Evolutionary conservation across 192 early-diverging fungal genomes (phyloP).

Genomic region (Coemansia furcata): DNA sequence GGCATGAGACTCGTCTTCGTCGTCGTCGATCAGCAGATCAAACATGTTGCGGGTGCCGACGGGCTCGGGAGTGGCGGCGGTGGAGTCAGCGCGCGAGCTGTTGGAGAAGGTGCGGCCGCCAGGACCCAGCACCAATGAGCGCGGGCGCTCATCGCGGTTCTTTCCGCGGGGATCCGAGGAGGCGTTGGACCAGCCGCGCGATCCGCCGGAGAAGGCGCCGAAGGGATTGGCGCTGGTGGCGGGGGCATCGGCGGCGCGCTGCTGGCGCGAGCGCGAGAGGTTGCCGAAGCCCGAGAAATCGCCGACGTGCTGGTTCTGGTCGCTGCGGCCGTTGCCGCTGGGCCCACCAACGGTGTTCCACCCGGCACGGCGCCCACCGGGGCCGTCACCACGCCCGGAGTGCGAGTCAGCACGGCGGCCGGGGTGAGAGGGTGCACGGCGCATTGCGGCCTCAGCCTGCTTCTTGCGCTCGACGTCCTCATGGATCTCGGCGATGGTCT

Average conservation of each 20-base stretch:
- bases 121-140: conserved; percentile 18
- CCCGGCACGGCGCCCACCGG: conserved; percentile 53
- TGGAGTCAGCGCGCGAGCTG: conserved; percentile 50
- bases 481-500: conserved; percentile 92
- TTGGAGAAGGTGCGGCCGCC: conserved; percentile 46
- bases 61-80: conserved; percentile 47
- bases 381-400: conserved; percentile 63
- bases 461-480: conserved; percentile 68
- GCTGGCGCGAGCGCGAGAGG: conserved; percentile 57
- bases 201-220: conserved; percentile 51
- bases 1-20: conserved; percentile 35
- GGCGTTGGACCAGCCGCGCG: conserved; percentile 30
- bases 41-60: conserved; percentile 52
- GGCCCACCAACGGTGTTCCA: conserved; percentile 68
- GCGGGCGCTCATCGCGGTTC: conserved; percentile 32
- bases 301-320: conserved; percentile 59
- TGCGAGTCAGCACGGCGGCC: conserved; percentile 57
- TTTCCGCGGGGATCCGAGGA: conserved; percentile 44
- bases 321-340: conserved; percentile 59
- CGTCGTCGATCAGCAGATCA: conserved; percentile 43
- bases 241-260: conserved; percentile 19
- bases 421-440: conserved; percentile 61
- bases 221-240: conserved; percentile 31
- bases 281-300: conserved; percentile 79
- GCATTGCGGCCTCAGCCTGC: conserved; percentile 68